phyloP scores from a whole-genome alignment of 805 yeast genomes.

The Starmerella vaccinii region DNA sequence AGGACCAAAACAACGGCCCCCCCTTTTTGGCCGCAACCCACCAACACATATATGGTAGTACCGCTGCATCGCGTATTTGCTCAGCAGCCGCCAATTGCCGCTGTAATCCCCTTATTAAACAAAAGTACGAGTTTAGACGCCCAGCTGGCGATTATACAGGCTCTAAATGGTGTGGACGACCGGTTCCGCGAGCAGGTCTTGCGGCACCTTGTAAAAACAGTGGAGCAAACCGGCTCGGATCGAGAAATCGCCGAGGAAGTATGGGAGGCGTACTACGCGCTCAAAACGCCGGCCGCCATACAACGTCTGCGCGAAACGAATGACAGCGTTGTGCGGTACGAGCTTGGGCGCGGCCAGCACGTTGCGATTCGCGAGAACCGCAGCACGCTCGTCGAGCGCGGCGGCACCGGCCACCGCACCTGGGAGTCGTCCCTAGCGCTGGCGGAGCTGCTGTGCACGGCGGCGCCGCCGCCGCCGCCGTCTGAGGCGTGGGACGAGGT shows the following conservation, averaged over 20 bases:
- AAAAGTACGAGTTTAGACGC: neutral
- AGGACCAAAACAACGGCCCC: neutral
- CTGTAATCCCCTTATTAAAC: slow-evolving; percentile 8
- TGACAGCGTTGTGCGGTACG: slow-evolving; percentile 7
- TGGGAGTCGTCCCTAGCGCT: slow-evolving; percentile 22
- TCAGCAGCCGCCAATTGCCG: slow-evolving; percentile 16
- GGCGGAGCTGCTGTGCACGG: slow-evolving; percentile 12
- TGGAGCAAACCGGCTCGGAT: slow-evolving; percentile 6
- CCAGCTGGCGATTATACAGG: slow-evolving; percentile 6
- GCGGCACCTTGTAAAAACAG: neutral
- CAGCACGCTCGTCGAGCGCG: slow-evolving; percentile 12
- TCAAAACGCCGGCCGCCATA: slow-evolving; percentile 11
- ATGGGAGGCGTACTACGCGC: slow-evolving; percentile 17
- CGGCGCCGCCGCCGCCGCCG: neutral
- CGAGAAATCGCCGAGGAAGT: slow-evolving; percentile 15
- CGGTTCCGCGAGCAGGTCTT: slow-evolving; percentile 9
- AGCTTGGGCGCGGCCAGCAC: neutral
- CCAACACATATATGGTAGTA: slow-evolving; percentile 9
- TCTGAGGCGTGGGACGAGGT: neutral
- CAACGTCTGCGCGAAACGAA: neutral
- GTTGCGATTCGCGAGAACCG: slow-evolving; percentile 14
- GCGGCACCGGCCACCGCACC: slow-evolving; percentile 21
- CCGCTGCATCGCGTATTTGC: slow-evolving; percentile 12
- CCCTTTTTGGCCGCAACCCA: too few relatives aligned
- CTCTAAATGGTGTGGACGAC: slow-evolving; percentile 4